A percentile compares a stretch with the other conserved stretches of the same genome.
phyloP scores from a whole-genome alignment of 2,329 filamentous ascomycete species.

The Pseudogymnoascus sp. region DNA sequence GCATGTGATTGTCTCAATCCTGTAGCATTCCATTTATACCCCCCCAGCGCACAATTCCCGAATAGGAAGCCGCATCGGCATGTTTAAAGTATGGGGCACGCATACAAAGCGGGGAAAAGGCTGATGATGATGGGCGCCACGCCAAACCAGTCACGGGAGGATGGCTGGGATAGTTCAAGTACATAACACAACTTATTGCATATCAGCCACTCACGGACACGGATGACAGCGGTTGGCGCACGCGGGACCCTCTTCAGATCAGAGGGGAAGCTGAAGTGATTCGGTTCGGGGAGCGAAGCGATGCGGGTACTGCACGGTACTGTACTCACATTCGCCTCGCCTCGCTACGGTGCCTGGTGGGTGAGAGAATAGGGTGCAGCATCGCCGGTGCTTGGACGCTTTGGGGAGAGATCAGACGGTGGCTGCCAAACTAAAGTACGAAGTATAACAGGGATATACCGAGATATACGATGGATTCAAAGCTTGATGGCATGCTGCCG shows the following conservation, averaged over 20 bases:
- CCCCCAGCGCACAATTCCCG: background rate
- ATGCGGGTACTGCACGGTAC: background rate
- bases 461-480: background rate
- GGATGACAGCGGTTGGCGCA: background rate
- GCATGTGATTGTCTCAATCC: background rate
- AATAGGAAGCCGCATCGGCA: conserved; percentile 6
- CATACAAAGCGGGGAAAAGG: background rate
- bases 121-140: background rate
- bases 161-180: background rate
- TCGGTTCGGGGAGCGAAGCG: background rate
- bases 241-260: background rate
- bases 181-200: background rate
- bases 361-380: background rate
- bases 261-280: background rate
- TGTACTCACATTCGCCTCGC: background rate
- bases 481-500: conserved; percentile 2
- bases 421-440: background rate
- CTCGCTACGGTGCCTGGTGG: background rate
- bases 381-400: background rate
- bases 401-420: background rate
- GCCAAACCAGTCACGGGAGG: background rate
- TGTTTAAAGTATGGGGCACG: conserved; percentile 3
- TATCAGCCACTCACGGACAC: background rate
- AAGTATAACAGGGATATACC: background rate
- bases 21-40: background rate